Percentiles rank a stretch among this genome's conserved stretches.
Conservation (phyloP, 2,329 filamentous ascomycete genomes). For the Thermoascus crustaceus region DNA sequence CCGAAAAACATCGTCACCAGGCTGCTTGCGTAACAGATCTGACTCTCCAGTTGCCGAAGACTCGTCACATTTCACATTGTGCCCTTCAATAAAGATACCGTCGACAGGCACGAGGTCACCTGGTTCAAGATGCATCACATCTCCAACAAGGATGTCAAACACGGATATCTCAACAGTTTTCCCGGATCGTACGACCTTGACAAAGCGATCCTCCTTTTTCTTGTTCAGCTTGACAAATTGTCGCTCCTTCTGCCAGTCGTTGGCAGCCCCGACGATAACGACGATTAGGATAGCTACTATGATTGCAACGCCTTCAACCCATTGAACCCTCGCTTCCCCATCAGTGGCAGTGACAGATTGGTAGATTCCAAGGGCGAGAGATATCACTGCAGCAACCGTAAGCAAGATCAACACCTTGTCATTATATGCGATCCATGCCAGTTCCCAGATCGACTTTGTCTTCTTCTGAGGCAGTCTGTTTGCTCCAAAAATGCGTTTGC, state of each 20-base stretch:
- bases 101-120: constrained; percentile 66
- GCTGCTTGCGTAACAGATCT: constrained; percentile 59
- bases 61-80: constrained; percentile 63
- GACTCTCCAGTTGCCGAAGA: constrained; percentile 71
- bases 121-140: constrained; percentile 64
- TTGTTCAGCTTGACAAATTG: constrained; percentile 74
- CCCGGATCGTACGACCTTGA: constrained; percentile 71
- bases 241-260: constrained; percentile 75
- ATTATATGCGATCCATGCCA: constrained; percentile 75
- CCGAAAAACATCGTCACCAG: constrained; percentile 56
- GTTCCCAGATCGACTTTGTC: constrained; percentile 58
- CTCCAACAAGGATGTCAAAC: constrained; percentile 63
- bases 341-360: constrained; percentile 56
- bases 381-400: constrained; percentile 63
- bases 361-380: constrained; percentile 65
- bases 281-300: constrained; percentile 69
- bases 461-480: constrained; percentile 63
- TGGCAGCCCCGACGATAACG: constrained; percentile 66
- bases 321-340: constrained; percentile 55
- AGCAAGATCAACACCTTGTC: constrained; percentile 70
- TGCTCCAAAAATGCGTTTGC: constrained; percentile 60
- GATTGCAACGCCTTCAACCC: constrained; percentile 76
- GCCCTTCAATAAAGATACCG: constrained; percentile 60
- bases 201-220: constrained; percentile 66
- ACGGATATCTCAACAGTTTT: constrained; percentile 61